Evolutionary conservation across 306 rosid genomes (phyloP), one percentile per base, ranked within the genome.

Genomic region (Rosa persica): DNA sequence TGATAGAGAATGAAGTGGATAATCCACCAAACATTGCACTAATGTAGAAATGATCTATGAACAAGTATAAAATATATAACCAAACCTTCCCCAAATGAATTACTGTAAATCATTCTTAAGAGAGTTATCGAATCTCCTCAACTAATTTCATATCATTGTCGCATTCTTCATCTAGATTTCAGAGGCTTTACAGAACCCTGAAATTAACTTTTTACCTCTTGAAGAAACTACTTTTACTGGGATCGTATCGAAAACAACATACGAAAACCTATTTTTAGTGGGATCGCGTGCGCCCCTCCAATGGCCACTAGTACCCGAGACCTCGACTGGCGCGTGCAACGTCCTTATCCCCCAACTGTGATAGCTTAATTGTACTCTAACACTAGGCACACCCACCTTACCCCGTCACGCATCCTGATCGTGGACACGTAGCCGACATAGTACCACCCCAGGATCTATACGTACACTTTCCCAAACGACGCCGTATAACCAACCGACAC

Each of bases 401-500:
- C 13, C 1, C 15, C 15, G 10, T 62, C 4, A n/a, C 3, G 2
- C 34, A 0, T 72, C 43, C n/a, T 27, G 15, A 16, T 75, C n/a
- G 1, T 22, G 75, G 75, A 80, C 92, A 88, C 87, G 69, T 80
- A 83, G 64, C 79, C 51, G 25, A 47, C 57, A 40, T 9, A 4
- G 42, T 9, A 12, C 30, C 20, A 34, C 48, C 70, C 20, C 23
- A 22, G 57, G 38, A 73, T 79, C 65, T 38, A 15, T 65, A 52
- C 12, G 0, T 2, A 12, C 19, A 22, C 9, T 22, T 11, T 3
- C 62, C 61, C 0, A 30, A 75, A 1, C 16, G 12, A 34, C 54
- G n/a, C 54, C 78, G 36, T 47, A 0, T 25, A 12, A 23, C 23
- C 70, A 77, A 79, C 89, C 86, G 82, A 83, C 87, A 77, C 78